A percentile compares a stretch with the other conserved stretches of the same genome.
Conservation (phyloP, 2,329 filamentous ascomycete genomes). For the Venturiaceae sp. region DNA sequence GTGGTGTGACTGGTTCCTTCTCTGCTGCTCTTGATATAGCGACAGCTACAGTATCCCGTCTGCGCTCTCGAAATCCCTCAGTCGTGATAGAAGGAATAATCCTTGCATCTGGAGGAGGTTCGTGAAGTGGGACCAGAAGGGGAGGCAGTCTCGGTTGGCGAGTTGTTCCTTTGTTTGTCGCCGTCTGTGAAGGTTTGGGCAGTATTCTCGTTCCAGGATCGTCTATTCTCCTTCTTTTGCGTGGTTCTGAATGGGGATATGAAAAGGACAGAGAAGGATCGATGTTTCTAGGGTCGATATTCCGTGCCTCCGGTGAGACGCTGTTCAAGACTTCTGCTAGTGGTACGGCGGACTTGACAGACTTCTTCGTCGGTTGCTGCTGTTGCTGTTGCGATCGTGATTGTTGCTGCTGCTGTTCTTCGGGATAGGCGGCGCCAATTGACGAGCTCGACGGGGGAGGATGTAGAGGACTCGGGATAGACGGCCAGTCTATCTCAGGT, state of each 20-base stretch:
- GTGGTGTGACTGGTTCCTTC: not conserved
- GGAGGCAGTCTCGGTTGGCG: conserved; percentile 33
- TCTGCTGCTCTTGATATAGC: not conserved
- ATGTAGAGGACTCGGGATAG: not conserved
- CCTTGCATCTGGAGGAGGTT: conserved; percentile 52
- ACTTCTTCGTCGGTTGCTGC: not conserved
- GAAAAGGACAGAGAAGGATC: not conserved
- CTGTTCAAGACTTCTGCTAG: conserved; percentile 9
- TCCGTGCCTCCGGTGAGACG: not conserved
- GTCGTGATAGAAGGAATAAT: conserved; percentile 48
- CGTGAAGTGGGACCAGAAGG: conserved; percentile 49
- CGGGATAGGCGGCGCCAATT: not conserved
- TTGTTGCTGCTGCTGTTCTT: not conserved
- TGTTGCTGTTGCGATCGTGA: not conserved
- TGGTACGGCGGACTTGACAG: conserved; percentile 5
- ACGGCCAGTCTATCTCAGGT: conserved; percentile 4
- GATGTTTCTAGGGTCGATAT: not conserved
- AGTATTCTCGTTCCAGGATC: conserved; percentile 1
- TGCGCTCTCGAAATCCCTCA: not conserved
- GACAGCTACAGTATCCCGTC: not conserved
- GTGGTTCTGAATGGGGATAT: not conserved
- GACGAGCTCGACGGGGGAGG: not conserved
- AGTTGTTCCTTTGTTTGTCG: conserved; percentile 19
- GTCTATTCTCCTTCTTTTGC: conserved; percentile 7
- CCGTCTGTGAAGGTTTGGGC: conserved; percentile 22